A percentile compares a stretch with the other conserved stretches of the same genome.
phyloP scores from a whole-genome alignment of 176 grass and related monocot species.

The Secale cereale region DNA sequence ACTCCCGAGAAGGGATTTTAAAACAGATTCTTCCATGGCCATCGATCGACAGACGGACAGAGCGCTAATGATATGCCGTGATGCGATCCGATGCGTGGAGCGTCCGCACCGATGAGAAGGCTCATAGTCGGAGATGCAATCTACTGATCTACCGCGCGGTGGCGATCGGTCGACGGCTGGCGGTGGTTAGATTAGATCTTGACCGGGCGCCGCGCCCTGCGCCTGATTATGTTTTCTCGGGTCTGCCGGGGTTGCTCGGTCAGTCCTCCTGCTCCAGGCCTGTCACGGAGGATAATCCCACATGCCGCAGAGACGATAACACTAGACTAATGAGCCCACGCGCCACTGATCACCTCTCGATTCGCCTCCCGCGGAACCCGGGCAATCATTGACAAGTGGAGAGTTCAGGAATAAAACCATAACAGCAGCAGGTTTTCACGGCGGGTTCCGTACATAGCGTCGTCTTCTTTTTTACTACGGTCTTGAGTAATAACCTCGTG shows the following conservation, averaged over 20 bases:
- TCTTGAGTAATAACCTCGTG: no score
- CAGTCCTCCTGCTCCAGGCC: background rate
- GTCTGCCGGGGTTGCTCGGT: background rate
- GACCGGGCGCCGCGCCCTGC: background rate
- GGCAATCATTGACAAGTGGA: background rate
- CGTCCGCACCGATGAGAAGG: background rate
- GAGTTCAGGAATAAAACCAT: no score
- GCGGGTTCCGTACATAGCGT: no score
- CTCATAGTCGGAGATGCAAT: background rate
- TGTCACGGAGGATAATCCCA: background rate
- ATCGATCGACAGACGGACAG: no score
- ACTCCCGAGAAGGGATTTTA: fast-evolving
- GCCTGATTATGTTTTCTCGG: background rate
- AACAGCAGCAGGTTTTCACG: no score
- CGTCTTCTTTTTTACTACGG: no score
- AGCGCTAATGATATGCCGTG: no score
- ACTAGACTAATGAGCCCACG: background rate
- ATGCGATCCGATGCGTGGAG: background rate
- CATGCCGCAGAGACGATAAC: background rate
- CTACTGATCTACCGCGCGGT: background rate
- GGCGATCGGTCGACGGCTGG: background rate
- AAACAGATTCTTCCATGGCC: background rate
- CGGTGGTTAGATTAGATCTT: background rate
- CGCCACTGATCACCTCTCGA: background rate
- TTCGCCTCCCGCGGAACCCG: no score